These are phyloP conservation scores for Cystobasidium slooffiae DNA, from an alignment of 1,284 basidiomycete genomes.

Conservation along the genomic window DNA sequence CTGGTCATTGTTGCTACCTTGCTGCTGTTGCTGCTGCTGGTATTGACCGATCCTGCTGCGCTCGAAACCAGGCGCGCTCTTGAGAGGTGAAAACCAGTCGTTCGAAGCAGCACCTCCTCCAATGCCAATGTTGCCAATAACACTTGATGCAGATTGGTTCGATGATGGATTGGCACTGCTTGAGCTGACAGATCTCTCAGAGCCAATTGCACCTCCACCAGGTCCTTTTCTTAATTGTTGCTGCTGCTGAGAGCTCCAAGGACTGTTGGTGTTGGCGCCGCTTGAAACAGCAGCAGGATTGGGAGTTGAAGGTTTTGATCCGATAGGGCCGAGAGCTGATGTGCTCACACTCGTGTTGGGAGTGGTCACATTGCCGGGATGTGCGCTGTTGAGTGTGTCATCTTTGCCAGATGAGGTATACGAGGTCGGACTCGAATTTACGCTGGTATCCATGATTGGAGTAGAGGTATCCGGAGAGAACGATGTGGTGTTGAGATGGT, in stretches of 20 bases:
- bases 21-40: constrained; percentile 24
- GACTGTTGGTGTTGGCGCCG: constrained; percentile 4
- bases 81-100: constrained; percentile 38
- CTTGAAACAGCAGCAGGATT: constrained; percentile 6
- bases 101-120: not conserved
- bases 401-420: constrained; percentile 24
- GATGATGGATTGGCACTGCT: not conserved
- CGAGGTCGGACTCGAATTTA: constrained; percentile 22
- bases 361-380: not conserved
- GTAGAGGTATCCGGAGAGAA: not conserved
- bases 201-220: constrained; percentile 17
- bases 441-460: constrained; percentile 20
- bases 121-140: not conserved
- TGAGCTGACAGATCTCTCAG: not conserved
- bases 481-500: not conserved
- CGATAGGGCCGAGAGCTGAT: constrained; percentile 21
- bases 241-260: constrained; percentile 22
- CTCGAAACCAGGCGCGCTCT: constrained; percentile 31
- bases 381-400: constrained; percentile 17
- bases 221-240: constrained; percentile 2
- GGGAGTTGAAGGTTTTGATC: constrained; percentile 21
- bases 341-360: constrained; percentile 16
- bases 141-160: not conserved
- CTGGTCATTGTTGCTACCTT: constrained; percentile 1
- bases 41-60: constrained; percentile 25